These are phyloP conservation scores for Basidioascus undulatus DNA, from an alignment of 768 basidiomycete species.

Conservation along the genomic window DNA sequence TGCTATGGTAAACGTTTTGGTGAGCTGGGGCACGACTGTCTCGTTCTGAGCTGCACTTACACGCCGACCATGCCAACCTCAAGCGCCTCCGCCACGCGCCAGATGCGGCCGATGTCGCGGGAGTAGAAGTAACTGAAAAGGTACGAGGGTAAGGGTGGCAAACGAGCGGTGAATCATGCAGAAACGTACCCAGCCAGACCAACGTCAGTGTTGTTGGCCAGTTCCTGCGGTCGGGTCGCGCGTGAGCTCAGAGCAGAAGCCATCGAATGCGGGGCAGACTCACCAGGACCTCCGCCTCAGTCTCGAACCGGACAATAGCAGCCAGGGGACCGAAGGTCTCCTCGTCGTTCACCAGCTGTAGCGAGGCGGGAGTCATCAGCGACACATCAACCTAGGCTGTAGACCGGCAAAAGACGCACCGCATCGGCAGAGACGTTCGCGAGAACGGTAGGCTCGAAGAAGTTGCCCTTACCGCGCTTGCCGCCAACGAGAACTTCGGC, in stretches of 20 bases:
- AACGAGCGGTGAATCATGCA: background rate
- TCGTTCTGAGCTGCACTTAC: no score
- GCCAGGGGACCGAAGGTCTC: conserved; percentile 88
- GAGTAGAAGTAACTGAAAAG: conserved; percentile 55
- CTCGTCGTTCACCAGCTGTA: conserved; percentile 34
- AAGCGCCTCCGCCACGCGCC: conserved; percentile 80
- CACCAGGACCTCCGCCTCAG: conserved; percentile 82
- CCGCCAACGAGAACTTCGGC: conserved; percentile 83
- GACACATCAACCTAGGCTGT: background rate
- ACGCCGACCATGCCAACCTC: conserved; percentile 66
- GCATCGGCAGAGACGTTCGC: conserved; percentile 52
- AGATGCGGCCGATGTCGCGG: conserved; percentile 62
- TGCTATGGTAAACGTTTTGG: no score
- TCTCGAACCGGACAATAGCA: conserved; percentile 66
- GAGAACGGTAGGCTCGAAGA: conserved; percentile 74
- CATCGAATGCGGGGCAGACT: no score
- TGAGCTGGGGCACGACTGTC: no score
- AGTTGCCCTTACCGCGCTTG: conserved; percentile 34
- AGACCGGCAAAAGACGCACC: conserved; percentile 5
- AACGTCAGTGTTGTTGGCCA: conserved; percentile 60
- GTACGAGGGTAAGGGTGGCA: background rate
- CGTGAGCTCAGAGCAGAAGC: background rate
- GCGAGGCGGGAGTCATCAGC: conserved; percentile 7
- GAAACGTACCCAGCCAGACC: conserved; percentile 47
- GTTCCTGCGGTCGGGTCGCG: conserved; percentile 16